Base-by-base conservation (phyloP, 495 filamentous ascomycete genomes). In the Penicillium simplicissimum region DNA sequence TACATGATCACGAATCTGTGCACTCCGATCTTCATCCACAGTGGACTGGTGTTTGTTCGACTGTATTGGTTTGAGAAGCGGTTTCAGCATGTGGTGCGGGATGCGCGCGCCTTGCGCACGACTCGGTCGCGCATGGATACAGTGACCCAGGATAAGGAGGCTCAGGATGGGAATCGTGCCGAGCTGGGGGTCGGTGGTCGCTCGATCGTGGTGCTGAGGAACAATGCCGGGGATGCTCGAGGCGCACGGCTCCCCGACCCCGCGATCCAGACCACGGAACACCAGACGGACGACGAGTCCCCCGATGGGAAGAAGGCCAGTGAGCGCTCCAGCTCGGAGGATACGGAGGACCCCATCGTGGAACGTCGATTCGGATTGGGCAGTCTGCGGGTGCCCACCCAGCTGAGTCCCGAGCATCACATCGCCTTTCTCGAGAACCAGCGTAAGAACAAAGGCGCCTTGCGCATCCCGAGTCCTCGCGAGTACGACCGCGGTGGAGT, bases 61-160 rank as follows among this genome's bases (percentile, higher is more conserved):
- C 78, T 98, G 5, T 96, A 96, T 75, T 98, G 93, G 94, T 98
- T 98, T 67, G 93, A 98, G 76, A 96, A 93, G 70, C 85, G 92
- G 3, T 96, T 98, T 66, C 86, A 92, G 72, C 78, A 89, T 63
- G 81, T 97, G 51, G 93, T 88, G 33, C 82, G 76, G 23, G 83
- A 87, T 61, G 82, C 82, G 6, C 76, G 82, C 11, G 76, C 72
- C 45, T 56, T 84, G 40, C 87, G 87, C 47, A 69, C 77, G 5
- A 79, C 85, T 9, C 82, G 83, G 51, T 82, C 85, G 6, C 79
- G 86, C 58, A 79, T 84, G 19, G 83, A 85, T 52, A 81, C 82
- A 2, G 82, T 84, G 61, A 81, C 78, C 5, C 77, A 85, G 58
- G 74, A 76, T n/a, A 79, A 78, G 59, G 73, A 79, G 40, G 76